Conservation (phyloP, 2,329 filamentous ascomycete species). For the Pestalotiopsis sp. region DNA sequence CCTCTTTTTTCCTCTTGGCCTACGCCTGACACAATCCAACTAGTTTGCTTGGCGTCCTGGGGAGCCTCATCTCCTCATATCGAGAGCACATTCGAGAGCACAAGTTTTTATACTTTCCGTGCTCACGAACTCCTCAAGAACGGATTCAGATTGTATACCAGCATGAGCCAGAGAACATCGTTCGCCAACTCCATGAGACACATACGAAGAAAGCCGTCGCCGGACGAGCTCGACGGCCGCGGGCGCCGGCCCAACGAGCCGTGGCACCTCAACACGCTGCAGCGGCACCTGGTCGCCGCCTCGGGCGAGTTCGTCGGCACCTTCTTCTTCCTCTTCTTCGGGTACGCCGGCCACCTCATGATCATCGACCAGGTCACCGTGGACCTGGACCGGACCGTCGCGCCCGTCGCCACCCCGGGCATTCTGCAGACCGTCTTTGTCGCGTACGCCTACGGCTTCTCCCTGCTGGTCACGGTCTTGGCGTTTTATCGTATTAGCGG, state of each 20-base stretch:
- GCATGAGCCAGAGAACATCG: background rate
- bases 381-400: conserved; percentile 8
- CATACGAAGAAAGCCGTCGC: background rate
- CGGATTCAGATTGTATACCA: no score
- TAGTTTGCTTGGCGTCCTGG: no score
- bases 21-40: no score
- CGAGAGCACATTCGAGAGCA: no score
- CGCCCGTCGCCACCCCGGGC: conserved; percentile 18
- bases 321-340: conserved; percentile 46
- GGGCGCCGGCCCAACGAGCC: background rate
- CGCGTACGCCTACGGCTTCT: conserved; percentile 43
- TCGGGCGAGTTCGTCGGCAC: conserved; percentile 45
- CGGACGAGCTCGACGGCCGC: background rate
- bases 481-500: conserved; percentile 51
- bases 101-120: no score
- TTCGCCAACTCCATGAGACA: background rate
- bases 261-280: conserved; percentile 10
- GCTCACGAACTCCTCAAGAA: no score
- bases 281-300: conserved; percentile 38
- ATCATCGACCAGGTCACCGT: conserved; percentile 21
- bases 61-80: no score
- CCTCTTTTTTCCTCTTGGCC: no score
- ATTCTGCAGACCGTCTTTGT: conserved; percentile 39
- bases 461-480: conserved; percentile 51
- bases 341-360: conserved; percentile 37